A percentile compares a stretch with the other conserved stretches of the same genome.
phyloP scores from a whole-genome alignment of 495 filamentous ascomycete species.

The Xylaria palmicola region DNA sequence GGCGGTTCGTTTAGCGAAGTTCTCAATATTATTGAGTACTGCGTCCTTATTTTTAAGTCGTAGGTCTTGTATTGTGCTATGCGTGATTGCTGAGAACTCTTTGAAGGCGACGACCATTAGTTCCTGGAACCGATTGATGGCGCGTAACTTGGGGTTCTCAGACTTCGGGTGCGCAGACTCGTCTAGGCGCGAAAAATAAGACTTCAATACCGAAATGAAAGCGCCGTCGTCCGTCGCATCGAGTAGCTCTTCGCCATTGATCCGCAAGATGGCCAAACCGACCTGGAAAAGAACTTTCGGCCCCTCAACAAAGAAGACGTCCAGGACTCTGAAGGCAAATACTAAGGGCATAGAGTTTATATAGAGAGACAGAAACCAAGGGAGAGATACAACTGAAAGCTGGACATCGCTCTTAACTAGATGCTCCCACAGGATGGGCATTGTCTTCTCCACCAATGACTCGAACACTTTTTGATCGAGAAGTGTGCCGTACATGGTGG shows the following conservation, averaged over 20 bases:
- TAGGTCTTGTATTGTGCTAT: conserved; percentile 84
- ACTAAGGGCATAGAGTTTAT: conserved; percentile 99
- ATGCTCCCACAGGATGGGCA: conserved; percentile 98
- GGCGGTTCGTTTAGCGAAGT: conserved; percentile 92
- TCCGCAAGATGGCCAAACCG: conserved; percentile 90
- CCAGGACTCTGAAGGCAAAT: conserved; percentile 92
- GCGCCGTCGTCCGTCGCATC: conserved; percentile 94
- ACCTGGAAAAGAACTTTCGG: conserved; percentile 97
- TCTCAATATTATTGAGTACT: conserved; percentile 92
- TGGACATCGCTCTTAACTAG: conserved; percentile 93
- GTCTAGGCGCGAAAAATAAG: conserved; percentile 88
- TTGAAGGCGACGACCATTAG: conserved; percentile 99
- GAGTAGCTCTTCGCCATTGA: conserved; percentile 96
- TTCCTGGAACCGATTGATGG: conserved; percentile 94
- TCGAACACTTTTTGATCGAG: conserved; percentile 97
- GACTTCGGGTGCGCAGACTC: conserved; percentile 95
- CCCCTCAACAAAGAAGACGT: conserved; percentile 97
- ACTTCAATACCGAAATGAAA: conserved; percentile 93
- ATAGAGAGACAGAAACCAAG: conserved; percentile 97
- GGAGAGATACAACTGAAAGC: conserved; percentile 95
- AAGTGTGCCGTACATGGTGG: conserved; percentile 97
- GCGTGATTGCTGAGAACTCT: conserved; percentile 93
- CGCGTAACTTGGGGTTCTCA: conserved; percentile 86
- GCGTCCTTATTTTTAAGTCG: conserved; percentile 88
- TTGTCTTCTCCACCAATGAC: conserved; percentile 93